phyloP scores from a whole-genome alignment of 805 yeast genomes.

The Saccharomycopsis olivae region DNA sequence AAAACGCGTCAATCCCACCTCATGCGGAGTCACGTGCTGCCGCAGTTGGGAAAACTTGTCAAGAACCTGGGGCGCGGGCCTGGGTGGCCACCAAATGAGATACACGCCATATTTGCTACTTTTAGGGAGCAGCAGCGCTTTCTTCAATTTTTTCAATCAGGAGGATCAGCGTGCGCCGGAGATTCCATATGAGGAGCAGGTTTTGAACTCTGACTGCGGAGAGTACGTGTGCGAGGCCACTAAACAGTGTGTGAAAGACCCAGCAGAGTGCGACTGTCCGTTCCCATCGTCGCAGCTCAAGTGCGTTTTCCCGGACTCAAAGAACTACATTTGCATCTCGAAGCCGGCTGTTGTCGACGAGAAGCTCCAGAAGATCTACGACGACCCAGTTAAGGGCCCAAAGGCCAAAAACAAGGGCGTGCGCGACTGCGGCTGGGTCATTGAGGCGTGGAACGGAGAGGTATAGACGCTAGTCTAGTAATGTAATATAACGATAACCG shows the following conservation, averaged over 20 bases:
- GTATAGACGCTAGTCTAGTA: too few relatives aligned
- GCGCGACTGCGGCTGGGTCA: slow-evolving; percentile 83
- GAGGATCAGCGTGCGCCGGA: slow-evolving; percentile 28
- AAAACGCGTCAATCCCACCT: too few relatives aligned
- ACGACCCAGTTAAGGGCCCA: slow-evolving; percentile 41
- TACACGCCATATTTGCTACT: too few relatives aligned
- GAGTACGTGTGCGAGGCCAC: slow-evolving; percentile 79
- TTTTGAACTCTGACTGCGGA: slow-evolving; percentile 39
- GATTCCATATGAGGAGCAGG: slow-evolving; percentile 26
- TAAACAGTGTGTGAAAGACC: slow-evolving; percentile 56
- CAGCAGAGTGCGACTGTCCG: slow-evolving; percentile 81
- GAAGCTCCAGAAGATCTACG: slow-evolving; percentile 26
- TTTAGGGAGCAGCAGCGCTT: too few relatives aligned
- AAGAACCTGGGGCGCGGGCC: too few relatives aligned
- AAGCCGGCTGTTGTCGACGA: slow-evolving; percentile 50
- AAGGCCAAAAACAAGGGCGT: slow-evolving; percentile 31
- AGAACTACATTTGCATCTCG: slow-evolving; percentile 68
- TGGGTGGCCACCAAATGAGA: too few relatives aligned
- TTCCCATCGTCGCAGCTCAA: slow-evolving; percentile 77
- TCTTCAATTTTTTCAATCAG: slow-evolving; percentile 34
- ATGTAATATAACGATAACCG: too few relatives aligned
- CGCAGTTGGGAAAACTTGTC: too few relatives aligned
- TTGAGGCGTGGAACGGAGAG: slow-evolving; percentile 53
- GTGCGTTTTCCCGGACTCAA: slow-evolving; percentile 62
- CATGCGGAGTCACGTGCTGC: too few relatives aligned